These are phyloP conservation scores for Malassezia restricta DNA, from an alignment of 1,284 basidiomycete genomes.

Conservation along the genomic window DNA sequence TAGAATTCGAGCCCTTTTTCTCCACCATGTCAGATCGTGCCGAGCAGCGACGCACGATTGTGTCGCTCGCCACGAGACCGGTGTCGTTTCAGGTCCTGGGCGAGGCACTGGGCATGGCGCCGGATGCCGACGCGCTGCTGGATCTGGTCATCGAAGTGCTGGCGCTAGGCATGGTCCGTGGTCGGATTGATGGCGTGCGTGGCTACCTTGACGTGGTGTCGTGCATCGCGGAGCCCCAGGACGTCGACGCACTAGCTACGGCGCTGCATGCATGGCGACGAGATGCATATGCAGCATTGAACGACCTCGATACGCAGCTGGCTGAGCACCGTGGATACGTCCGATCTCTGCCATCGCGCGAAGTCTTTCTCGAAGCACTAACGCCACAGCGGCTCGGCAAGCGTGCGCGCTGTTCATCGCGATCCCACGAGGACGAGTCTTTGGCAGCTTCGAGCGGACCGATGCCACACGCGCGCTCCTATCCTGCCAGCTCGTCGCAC, in stretches of 20 bases:
- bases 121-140: background rate
- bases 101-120: background rate
- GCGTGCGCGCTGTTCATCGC: no score
- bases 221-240: background rate
- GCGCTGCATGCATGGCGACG: background rate
- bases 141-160: background rate
- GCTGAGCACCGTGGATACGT: no score
- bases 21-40: no score
- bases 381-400: no score
- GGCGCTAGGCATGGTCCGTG: background rate
- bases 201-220: background rate
- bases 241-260: background rate
- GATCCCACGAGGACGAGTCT: no score
- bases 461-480: conserved; percentile 72
- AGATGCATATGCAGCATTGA: no score
- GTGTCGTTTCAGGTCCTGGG: background rate
- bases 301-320: no score
- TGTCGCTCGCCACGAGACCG: background rate
- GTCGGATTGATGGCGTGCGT: background rate
- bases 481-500: conserved; percentile 65
- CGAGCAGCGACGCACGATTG: conserved; percentile 5
- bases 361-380: no score
- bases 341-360: no score
- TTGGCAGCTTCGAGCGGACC: conserved; percentile 51
- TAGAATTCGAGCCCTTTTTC: background rate